Base-by-base conservation (phyloP, 169 alveolate species). In the Plasmodium malariae region DNA sequence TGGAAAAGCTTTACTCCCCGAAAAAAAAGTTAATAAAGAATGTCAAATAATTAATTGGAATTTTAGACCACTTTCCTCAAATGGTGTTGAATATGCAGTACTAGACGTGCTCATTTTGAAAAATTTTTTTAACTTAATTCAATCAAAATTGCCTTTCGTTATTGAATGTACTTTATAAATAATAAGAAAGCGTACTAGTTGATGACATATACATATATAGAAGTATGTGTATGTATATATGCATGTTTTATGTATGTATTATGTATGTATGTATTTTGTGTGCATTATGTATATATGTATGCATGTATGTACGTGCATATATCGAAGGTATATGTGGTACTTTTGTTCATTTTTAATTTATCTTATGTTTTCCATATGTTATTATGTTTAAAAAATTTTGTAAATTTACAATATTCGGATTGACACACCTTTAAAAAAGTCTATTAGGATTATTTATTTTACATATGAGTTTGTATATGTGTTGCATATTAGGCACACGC, bases 11-110 rank as follows among this genome's bases (percentile, higher is more conserved):
- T 21, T 78, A 45, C 48, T 65, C 48, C 89, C 89, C 4, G 89
- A 78, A 1, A 78, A 78, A 40, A 70, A 78, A 19, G 89, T 78
- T 48, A 78, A 78, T 54, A 78, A 78, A 36, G 89, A 78, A 36
- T 62, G 76, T 14, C 89, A 78, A 51, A 43, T 78, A 19, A 60
- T 78, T 32, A 78, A 78, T 55, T 78, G 89, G 89, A 78, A 78
- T 37, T 78, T 78, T 14, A 78, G 89, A 28, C 89, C 89, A 1
- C 70, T 78, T 24, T 78, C 89, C 19, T 78, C 76, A 26, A 45
- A 12, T 54, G 48, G 89, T 78, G 74, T 78, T 11, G 89, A 78
- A 30, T 78, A 78, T 55, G 89, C 89, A 21, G 48, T 78, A 40
- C 43, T 78, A n/a, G 89, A 78, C 37, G 89, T 78, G 43, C 89